A percentile compares a stretch with the other conserved stretches of the same genome.
Evolutionary conservation across 1,284 basidiomycete species (phyloP).

Genomic region (Farysia itapuensis): DNA sequence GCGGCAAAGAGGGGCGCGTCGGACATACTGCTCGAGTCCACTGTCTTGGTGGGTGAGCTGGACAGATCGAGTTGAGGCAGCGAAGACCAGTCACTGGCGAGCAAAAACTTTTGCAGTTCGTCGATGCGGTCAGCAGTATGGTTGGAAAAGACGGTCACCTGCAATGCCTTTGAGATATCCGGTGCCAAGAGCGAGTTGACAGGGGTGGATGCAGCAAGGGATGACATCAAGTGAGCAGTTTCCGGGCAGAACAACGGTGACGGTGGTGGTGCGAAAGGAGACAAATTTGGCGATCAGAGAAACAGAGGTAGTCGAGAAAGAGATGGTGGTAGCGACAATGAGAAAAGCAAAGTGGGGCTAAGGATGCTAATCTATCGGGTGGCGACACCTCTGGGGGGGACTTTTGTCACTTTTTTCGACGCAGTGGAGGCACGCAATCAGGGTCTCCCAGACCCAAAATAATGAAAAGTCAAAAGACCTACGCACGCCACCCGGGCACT

Average conservation of each 20-base stretch:
- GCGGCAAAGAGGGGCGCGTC: constrained; percentile 8
- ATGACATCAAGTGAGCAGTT: no score
- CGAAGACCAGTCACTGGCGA: constrained; percentile 30
- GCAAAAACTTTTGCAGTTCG: constrained; percentile 28
- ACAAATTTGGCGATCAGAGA: no score
- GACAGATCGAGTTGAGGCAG: constrained; percentile 24
- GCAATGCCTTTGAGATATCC: not conserved
- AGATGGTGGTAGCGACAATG: not conserved
- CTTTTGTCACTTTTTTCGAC: no score
- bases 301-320: not conserved
- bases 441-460: no score
- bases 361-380: no score
- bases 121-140: constrained; percentile 7
- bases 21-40: constrained; percentile 1
- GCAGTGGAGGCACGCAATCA: no score
- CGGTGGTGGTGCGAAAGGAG: not conserved
- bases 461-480: no score
- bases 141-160: not conserved
- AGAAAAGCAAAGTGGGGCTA: not conserved
- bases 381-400: no score
- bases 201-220: not conserved
- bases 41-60: constrained; percentile 1
- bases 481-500: no score
- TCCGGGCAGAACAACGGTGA: no score
- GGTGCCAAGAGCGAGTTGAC: not conserved